Conservation (phyloP, 2,329 filamentous ascomycete genomes). For the Diplodia seriata region DNA sequence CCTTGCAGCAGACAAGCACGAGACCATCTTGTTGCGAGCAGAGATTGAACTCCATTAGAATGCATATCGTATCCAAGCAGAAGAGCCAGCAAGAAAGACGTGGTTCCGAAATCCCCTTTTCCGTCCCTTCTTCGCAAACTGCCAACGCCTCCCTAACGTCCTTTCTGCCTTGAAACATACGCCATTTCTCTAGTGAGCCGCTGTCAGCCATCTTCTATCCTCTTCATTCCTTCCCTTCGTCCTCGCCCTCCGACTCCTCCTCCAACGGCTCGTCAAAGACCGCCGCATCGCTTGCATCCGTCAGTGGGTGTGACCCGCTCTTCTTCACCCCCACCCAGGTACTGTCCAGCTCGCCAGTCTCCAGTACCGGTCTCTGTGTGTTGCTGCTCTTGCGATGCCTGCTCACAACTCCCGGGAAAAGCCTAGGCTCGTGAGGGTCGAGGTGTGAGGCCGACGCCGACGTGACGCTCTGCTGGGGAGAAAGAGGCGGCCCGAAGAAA, state of each 20-base stretch:
- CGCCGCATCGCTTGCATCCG: slow-evolving; percentile 26
- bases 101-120: not conserved
- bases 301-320: slow-evolving; percentile 8
- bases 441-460: slow-evolving; percentile 40
- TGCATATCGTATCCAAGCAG: slow-evolving; percentile 10
- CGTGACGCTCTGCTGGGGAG: slow-evolving; percentile 38
- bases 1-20: not conserved
- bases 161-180: not conserved
- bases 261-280: slow-evolving; percentile 31
- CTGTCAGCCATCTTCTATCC: not conserved
- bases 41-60: slow-evolving; percentile 19
- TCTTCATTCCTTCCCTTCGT: not conserved
- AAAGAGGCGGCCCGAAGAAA: slow-evolving; percentile 32
- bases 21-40: not conserved
- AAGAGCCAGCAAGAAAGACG: not conserved
- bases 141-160: not conserved
- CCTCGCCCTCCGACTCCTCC: slow-evolving; percentile 19
- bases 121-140: not conserved
- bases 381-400: slow-evolving; percentile 48
- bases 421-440: slow-evolving; percentile 67
- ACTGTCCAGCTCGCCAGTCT: not conserved
- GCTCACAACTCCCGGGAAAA: slow-evolving; percentile 74
- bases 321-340: slow-evolving; percentile 24
- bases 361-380: slow-evolving; percentile 1
- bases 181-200: slow-evolving; percentile 1